Evolutionary conservation across 345 rosid species (phyloP).

Genomic region (Populus deltoides): DNA sequence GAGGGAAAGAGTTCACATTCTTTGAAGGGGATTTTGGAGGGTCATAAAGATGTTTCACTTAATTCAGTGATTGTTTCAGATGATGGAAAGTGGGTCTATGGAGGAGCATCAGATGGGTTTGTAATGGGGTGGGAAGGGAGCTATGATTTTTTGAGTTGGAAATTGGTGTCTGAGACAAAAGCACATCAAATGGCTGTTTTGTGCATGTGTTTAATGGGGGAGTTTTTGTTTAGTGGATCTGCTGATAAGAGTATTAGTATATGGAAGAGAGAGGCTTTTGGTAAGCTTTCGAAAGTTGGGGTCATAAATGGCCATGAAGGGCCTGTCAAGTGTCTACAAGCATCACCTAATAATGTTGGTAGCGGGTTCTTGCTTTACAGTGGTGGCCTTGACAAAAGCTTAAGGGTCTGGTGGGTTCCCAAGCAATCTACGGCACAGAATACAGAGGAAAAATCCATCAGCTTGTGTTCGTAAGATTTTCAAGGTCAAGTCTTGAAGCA

Average conservation of each 20-base stretch:
- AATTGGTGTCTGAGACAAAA: conserved; percentile 46
- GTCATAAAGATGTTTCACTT: conserved; percentile 33
- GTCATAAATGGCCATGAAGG: conserved; percentile 29
- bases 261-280: conserved; percentile 31
- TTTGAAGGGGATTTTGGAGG: conserved; percentile 62
- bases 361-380: conserved; percentile 33
- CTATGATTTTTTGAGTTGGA: conserved; percentile 20
- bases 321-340: conserved; percentile 34
- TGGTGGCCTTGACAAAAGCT: conserved; percentile 30
- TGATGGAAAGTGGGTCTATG: conserved; percentile 35
- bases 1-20: conserved; percentile 20
- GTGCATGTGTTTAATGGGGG: conserved; percentile 25
- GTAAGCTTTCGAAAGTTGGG: conserved; percentile 17
- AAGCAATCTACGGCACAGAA: conserved; percentile 23
- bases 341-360: conserved; percentile 22
- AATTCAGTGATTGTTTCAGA: conserved; percentile 31
- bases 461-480: conserved; percentile 4
- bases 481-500: conserved; percentile 20
- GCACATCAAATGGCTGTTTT: conserved; percentile 32
- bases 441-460: conserved; percentile 10
- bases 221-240: conserved; percentile 28
- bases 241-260: conserved; percentile 34
- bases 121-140: conserved; percentile 30
- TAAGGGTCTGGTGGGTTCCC: conserved; percentile 46
- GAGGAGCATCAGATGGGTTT: conserved; percentile 36